phyloP scores from a whole-genome alignment of 805 yeast species.

The Candida verbasci region DNA sequence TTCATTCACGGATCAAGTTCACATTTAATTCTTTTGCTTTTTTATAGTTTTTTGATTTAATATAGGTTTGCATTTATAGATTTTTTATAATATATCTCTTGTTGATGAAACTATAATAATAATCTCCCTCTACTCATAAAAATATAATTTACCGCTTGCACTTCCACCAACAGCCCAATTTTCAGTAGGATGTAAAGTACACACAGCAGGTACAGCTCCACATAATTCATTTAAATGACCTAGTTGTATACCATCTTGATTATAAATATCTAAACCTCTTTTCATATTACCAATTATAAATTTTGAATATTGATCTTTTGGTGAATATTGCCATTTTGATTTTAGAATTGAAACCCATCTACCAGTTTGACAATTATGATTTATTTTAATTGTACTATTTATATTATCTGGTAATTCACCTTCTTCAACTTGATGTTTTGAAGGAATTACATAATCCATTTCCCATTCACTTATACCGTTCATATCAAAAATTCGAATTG shows the following conservation, averaged over 20 bases:
- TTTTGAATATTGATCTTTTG: slow-evolving; percentile 69
- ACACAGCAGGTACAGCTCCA: slow-evolving; percentile 92
- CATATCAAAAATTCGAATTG: slow-evolving; percentile 59
- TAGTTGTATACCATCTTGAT: slow-evolving; percentile 68
- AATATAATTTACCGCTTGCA: slow-evolving; percentile 84
- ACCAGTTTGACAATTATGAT: slow-evolving; percentile 95
- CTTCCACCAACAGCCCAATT: slow-evolving; percentile 95
- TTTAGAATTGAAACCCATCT: slow-evolving; percentile 93
- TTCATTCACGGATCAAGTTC: slow-evolving; percentile 29
- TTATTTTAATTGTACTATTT: slow-evolving; percentile 58
- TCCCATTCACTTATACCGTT: slow-evolving; percentile 22
- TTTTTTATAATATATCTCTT: no score
- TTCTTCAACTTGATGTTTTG: slow-evolving; percentile 10
- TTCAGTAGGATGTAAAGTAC: slow-evolving; percentile 74
- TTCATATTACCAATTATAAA: slow-evolving; percentile 94
- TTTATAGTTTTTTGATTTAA: no score
- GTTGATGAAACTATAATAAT: no score
- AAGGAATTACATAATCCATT: slow-evolving; percentile 6
- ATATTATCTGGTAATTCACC: slow-evolving; percentile 33
- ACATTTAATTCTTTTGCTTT: slow-evolving; percentile 14
- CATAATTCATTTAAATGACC: slow-evolving; percentile 69
- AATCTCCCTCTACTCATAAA: slow-evolving; percentile 47
- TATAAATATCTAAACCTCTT: slow-evolving; percentile 77
- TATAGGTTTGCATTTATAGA: no score
- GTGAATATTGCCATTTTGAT: slow-evolving; percentile 77